Conservation (phyloP, 2,329 filamentous ascomycete species). For the Ceratocystis lukuohia region DNA sequence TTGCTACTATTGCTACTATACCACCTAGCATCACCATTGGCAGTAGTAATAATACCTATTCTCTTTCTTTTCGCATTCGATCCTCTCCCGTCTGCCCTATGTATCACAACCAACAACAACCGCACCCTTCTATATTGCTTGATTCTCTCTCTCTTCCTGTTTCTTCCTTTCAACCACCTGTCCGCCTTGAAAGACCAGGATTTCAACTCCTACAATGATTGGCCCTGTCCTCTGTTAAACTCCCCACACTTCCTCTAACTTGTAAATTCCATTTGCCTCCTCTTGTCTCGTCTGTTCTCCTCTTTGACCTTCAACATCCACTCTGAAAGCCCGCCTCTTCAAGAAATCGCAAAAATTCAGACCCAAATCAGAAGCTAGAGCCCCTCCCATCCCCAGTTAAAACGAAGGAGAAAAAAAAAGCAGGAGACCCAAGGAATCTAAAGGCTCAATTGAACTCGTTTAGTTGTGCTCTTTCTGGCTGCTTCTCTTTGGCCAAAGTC, state of each 20-base stretch:
- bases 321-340: background rate
- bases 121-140: background rate
- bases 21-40: background rate
- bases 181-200: background rate
- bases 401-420: background rate
- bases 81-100: background rate
- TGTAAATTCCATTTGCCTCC: conserved; percentile 3
- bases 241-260: conserved; percentile 1
- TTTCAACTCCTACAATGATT: background rate
- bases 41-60: background rate
- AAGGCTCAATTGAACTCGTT: too few species aligned
- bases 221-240: background rate
- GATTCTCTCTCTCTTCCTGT: background rate
- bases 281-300: background rate
- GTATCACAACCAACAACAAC: background rate
- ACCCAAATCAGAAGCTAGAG: conserved; percentile 1
- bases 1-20: background rate
- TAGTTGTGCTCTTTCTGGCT: background rate
- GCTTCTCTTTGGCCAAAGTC: background rate
- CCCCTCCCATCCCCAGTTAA: background rate
- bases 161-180: background rate
- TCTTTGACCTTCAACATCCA: background rate
- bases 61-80: background rate
- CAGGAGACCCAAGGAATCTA: background rate
- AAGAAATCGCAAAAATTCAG: background rate